Base-by-base conservation (phyloP, 2,329 filamentous ascomycete species). In the Fusarium sp. region DNA sequence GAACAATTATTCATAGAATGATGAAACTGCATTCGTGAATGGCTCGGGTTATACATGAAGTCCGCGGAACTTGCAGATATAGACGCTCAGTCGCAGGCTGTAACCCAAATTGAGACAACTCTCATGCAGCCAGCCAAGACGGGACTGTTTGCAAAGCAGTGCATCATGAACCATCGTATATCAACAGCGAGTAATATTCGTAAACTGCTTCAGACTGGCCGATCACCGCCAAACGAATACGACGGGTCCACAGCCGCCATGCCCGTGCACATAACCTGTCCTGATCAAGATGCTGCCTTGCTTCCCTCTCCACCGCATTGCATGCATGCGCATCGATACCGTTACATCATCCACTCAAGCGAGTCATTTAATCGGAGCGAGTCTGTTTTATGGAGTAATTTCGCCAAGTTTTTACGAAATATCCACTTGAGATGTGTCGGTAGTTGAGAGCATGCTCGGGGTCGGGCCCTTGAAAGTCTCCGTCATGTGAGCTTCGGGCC, bases 21-120 rank as follows among this genome's bases (percentile, higher is more conserved):
- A n/a, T 5, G 8, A 0, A 27, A 45, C 33, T 33, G 31, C n/a
- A 4, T 21, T 21, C 2, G 2, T 37, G n/a, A 25, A 21, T 15
- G 23, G 31, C n/a, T 27, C 48, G 48, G 48, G 33, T 5, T 27
- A 18, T 21, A 11, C 14, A 21, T 52, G 16, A 21, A 37, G 18
- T 35, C 48, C 48, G 48, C 3, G 10, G 10, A 12, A 25, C n/a
- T 21, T 27, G 18, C 31, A 10, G 7, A 27, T 25, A 21, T 27
- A 9, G 18, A 35, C 14, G 6, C 4, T 16, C 14, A 21, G 14
- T 3, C 1, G n/a, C 19, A 25, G 31, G 8, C 7, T 37, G 31
- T 5, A 52, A 21, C 48, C 48, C 31, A 37, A 21, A n/a, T 6
- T 16, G 31, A 37, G 23, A 25, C 23, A 16, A 21, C 4, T 27